Percentiles rank a stretch among this genome's conserved stretches.
These are phyloP conservation scores for Trametes cubensis DNA, from an alignment of 768 basidiomycete genomes.

Conservation along the genomic window DNA sequence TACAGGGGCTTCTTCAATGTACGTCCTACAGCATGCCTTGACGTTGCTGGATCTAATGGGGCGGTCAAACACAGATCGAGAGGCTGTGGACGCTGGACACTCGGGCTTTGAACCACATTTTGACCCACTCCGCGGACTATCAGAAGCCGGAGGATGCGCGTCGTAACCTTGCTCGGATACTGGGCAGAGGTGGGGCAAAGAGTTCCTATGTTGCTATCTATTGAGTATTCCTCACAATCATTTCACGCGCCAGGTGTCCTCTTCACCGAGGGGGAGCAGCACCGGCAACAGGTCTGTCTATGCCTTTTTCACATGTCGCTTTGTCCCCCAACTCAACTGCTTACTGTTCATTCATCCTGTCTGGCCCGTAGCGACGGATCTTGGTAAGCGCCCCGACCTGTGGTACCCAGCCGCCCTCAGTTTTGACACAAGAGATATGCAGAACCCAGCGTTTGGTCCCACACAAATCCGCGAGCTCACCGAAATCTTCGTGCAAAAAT, in stretches of 20 bases:
- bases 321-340: too few relatives aligned
- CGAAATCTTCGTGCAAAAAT: slow-evolving; percentile 57
- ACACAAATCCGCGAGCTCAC: slow-evolving; percentile 60
- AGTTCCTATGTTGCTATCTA: too few relatives aligned
- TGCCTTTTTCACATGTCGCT: neutral
- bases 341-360: too few relatives aligned
- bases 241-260: slow-evolving; percentile 46
- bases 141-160: slow-evolving; percentile 54
- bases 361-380: slow-evolving; percentile 22
- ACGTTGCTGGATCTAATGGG: neutral
- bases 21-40: neutral
- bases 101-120: slow-evolving; percentile 65
- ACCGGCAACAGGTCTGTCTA: slow-evolving; percentile 40
- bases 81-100: slow-evolving; percentile 45
- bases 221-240: neutral
- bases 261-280: slow-evolving; percentile 43
- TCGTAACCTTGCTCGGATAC: slow-evolving; percentile 41
- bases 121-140: slow-evolving; percentile 60
- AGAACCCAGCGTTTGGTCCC: slow-evolving; percentile 70
- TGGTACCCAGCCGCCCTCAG: neutral
- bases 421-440: neutral
- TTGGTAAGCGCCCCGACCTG: slow-evolving; percentile 28
- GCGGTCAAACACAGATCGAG: neutral
- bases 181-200: slow-evolving; percentile 43
- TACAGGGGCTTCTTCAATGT: slow-evolving; percentile 20